Evolutionary conservation across 2,329 filamentous ascomycete genomes (phyloP), one percentile per base, ranked within the genome.

Genomic region (Tolypocladium tundrense): DNA sequence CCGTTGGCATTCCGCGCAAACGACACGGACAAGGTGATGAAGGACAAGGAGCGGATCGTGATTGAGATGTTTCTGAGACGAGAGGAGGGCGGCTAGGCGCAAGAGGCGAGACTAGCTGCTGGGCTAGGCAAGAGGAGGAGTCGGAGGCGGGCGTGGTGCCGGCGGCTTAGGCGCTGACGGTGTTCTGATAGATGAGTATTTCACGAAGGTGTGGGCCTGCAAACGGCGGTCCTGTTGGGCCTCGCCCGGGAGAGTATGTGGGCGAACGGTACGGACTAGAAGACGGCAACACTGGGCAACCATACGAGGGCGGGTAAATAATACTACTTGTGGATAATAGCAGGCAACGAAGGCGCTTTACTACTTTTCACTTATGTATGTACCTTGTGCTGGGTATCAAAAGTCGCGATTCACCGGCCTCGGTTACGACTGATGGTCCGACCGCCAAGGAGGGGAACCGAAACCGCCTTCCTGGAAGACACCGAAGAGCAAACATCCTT

Each of bases 31-130:
- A 85, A 78, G 60, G 72, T 75, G 0, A 71, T 78, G 16, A 84
- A 86, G 61, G 88, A 88, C 58, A 82, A 82, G 68, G 88, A 85
- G 75, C 78, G 79, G 58, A 79, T 79, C 11, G 72, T 92, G 14
- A 68, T 95, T 37, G 88, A 91, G 68, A 74, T 90, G 35, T 95
- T 95, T 60, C 57, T 76, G 57, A 66, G 69, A 58, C 66, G 66
- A 51, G 72, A 73, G 53, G 64, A 67, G 42, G 65, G 59, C 16
- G 67, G 64, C 62, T 73, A 73, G 69, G 64, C 62, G 62, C 63
- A 41, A 13, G 48, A 35, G 42, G 42, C 57, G 24, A 48, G 19
- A 51, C 42, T 35, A 60, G 9, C 53, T 35, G 39, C 42, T 39
- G 31, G 13, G 43, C 40, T 37, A 16, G 43, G 27, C 54, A 52